A percentile compares a stretch with the other conserved stretches of the same genome.
Evolutionary conservation across 768 basidiomycete genomes (phyloP).

Genomic region (Chalciporus piperatus): DNA sequence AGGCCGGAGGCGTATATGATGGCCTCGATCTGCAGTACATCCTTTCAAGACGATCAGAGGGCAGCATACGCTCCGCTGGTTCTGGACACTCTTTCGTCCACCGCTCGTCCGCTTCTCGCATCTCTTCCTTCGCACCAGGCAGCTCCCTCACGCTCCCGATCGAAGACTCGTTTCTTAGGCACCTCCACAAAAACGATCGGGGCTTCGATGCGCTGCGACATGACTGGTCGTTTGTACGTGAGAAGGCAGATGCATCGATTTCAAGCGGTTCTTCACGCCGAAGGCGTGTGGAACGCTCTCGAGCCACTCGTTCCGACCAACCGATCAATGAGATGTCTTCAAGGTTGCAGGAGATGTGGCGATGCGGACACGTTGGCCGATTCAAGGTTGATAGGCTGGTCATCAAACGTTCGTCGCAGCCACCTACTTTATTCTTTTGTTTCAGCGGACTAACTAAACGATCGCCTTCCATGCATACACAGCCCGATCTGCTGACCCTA

Average conservation of each 20-base stretch:
- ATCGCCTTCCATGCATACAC: background rate
- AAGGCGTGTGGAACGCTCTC: slow-evolving; percentile 18
- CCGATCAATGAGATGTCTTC: slow-evolving; percentile 18
- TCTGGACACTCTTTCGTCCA: slow-evolving; percentile 22
- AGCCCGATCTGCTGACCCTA: slow-evolving; percentile 44
- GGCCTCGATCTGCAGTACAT: slow-evolving; percentile 49
- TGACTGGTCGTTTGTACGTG: slow-evolving; percentile 61
- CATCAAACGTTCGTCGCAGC: slow-evolving; percentile 29
- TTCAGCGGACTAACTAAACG: background rate
- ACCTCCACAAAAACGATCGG: slow-evolving; percentile 38
- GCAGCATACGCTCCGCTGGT: slow-evolving; percentile 31
- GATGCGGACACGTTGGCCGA: slow-evolving; percentile 57
- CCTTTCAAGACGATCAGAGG: slow-evolving; percentile 33
- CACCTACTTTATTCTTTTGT: slow-evolving; percentile 21
- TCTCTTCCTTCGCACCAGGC: slow-evolving; percentile 25
- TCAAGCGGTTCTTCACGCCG: slow-evolving; percentile 22
- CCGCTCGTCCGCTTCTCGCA: slow-evolving; percentile 25
- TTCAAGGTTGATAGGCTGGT: slow-evolving; percentile 56
- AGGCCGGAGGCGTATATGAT: slow-evolving; percentile 15
- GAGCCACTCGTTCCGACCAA: slow-evolving; percentile 13
- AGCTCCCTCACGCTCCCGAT: slow-evolving; percentile 33
- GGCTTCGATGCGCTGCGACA: slow-evolving; percentile 42
- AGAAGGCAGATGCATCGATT: slow-evolving; percentile 39
- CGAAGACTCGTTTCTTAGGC: slow-evolving; percentile 41
- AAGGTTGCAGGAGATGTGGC: slow-evolving; percentile 59